Percentiles rank a stretch among this genome's conserved stretches.
Conservation (phyloP, 176 grass and related monocot species). For the bread wheat (Triticum aestivum) region DNA sequence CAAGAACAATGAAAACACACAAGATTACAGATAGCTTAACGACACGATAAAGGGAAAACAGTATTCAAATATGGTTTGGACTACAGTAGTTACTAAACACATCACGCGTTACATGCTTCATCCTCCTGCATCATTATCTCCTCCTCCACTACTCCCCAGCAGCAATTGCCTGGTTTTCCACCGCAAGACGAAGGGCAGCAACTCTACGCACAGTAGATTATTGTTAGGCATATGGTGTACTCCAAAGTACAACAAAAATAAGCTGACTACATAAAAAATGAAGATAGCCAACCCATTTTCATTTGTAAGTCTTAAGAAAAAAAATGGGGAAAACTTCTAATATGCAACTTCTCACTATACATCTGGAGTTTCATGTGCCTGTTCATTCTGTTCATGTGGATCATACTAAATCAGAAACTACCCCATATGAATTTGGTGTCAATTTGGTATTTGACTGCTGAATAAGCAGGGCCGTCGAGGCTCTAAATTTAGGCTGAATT, state of each 20-base stretch:
- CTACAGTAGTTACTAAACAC: not conserved
- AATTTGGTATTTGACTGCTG: not conserved
- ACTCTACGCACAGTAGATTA: constrained; percentile 39
- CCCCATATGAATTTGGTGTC: not conserved
- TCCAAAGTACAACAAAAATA: not conserved
- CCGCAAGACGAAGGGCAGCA: constrained; percentile 40
- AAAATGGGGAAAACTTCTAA: not conserved
- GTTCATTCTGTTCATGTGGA: not conserved
- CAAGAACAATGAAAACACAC: not conserved
- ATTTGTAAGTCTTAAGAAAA: not conserved
- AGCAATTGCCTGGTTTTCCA: constrained; percentile 18
- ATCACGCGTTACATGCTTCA: not conserved
- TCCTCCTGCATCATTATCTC: constrained; percentile 62
- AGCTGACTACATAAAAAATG: not conserved
- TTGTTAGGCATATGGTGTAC: constrained; percentile 15
- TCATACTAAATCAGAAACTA: not conserved
- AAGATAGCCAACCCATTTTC: not conserved
- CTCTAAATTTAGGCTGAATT: not conserved
- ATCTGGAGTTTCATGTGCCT: not conserved
- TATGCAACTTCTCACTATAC: not conserved
- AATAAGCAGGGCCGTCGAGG: not conserved
- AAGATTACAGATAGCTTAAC: not conserved
- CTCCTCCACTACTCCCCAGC: constrained; percentile 53
- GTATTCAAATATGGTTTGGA: not conserved
- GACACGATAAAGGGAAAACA: not conserved